Percentiles rank a stretch among this genome's conserved stretches.
phyloP scores from a whole-genome alignment of 257 asterid species.

The Solanum paucissectum region DNA sequence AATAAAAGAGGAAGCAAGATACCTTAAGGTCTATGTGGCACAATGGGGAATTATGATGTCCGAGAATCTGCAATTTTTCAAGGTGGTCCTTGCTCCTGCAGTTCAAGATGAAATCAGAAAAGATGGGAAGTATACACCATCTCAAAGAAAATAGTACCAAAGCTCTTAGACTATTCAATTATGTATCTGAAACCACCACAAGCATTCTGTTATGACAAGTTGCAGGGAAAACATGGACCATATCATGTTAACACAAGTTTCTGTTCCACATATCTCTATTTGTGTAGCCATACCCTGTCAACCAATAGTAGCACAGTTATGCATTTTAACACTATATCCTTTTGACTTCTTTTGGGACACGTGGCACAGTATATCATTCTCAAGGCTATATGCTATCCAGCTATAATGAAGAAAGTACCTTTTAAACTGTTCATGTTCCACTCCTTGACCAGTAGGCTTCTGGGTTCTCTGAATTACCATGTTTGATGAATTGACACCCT shows the following conservation, averaged over 20 bases:
- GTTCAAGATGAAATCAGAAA: background rate
- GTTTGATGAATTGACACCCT: constrained; percentile 16
- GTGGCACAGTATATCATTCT: background rate
- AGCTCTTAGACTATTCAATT: background rate
- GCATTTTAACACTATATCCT: background rate
- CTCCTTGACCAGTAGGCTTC: constrained; percentile 40
- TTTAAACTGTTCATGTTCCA: constrained; percentile 39
- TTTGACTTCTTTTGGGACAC: background rate
- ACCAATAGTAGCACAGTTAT: background rate
- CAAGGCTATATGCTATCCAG: background rate
- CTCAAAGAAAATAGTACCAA: background rate
- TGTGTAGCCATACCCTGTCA: background rate
- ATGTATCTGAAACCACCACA: background rate
- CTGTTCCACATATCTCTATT: background rate
- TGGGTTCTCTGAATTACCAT: constrained; percentile 22
- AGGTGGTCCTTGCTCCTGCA: constrained; percentile 62
- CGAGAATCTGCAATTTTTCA: constrained; percentile 60
- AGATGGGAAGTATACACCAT: background rate
- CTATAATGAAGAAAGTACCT: constrained; percentile 36
- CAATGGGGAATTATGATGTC: constrained; percentile 72
- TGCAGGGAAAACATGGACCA: background rate
- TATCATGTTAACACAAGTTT: background rate
- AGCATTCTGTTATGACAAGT: background rate
- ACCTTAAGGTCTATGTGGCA: constrained; percentile 62
- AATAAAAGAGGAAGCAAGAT: constrained; percentile 16